phyloP scores from a whole-genome alignment of 176 grass and related monocot species.

The Bonia amplexicaulis region DNA sequence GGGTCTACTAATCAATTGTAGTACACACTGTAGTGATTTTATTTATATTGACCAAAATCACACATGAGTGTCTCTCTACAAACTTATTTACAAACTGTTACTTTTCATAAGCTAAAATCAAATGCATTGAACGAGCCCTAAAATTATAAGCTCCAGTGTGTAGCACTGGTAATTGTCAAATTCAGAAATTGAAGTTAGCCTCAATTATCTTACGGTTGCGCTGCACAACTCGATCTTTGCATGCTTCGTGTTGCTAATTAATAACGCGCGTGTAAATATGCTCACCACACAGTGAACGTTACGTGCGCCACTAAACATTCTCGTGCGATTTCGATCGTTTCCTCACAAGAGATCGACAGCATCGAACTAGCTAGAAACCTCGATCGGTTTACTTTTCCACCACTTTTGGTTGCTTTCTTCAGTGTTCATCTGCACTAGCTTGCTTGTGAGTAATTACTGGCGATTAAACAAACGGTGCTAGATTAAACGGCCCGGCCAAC shows the following conservation, averaged over 20 bases:
- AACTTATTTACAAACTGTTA: too few relatives aligned
- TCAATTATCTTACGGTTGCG: background rate
- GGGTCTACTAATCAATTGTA: too few relatives aligned
- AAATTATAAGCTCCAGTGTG: background rate
- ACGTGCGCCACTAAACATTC: background rate
- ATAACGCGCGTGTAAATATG: background rate
- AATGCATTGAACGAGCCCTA: too few relatives aligned
- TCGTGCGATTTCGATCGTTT: too few relatives aligned
- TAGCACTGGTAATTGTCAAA: background rate
- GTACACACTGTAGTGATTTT: too few relatives aligned
- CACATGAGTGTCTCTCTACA: fast-evolving
- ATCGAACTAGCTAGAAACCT: conserved; percentile 14
- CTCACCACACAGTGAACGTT: background rate
- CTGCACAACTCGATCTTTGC: conserved; percentile 14
- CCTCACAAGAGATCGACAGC: too few relatives aligned
- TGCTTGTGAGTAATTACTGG: conserved; percentile 4
- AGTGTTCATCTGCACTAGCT: conserved; percentile 1
- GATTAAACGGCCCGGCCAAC: conserved; percentile 9
- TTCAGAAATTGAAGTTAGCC: background rate
- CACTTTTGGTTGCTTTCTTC: background rate
- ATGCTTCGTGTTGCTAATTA: background rate
- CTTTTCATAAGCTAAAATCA: too few relatives aligned
- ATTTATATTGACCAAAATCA: too few relatives aligned
- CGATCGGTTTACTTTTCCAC: background rate
- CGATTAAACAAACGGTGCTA: conserved; percentile 13